Evolutionary conservation across 805 yeast genomes (phyloP).

Genomic region (Maudiozyma serrabonitensis): DNA sequence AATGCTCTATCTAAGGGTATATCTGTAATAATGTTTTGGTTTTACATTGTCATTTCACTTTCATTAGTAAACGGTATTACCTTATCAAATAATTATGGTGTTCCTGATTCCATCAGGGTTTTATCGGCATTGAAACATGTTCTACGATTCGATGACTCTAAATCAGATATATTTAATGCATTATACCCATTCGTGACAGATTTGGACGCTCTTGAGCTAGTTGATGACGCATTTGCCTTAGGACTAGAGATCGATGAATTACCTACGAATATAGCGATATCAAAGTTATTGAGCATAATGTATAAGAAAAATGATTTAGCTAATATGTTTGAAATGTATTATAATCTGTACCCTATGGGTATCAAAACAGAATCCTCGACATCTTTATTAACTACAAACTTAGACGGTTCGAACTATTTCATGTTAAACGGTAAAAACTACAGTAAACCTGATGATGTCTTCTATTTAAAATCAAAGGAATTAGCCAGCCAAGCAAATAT

Average conservation of each 20-base stretch:
- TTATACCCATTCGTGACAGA: slow-evolving; percentile 10
- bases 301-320: slow-evolving; percentile 8
- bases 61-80: background rate
- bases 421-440: slow-evolving; percentile 29
- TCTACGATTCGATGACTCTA: background rate
- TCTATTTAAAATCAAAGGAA: slow-evolving; percentile 60
- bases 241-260: slow-evolving; percentile 2
- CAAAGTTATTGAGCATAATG: slow-evolving; percentile 1
- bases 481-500: slow-evolving; percentile 14
- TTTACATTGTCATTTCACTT: background rate
- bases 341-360: slow-evolving; percentile 15
- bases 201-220: background rate
- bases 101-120: slow-evolving; percentile 7
- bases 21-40: background rate
- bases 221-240: background rate
- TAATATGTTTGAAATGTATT: slow-evolving; percentile 9
- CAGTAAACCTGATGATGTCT: slow-evolving; percentile 64
- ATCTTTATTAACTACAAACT: background rate
- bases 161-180: slow-evolving; percentile 1
- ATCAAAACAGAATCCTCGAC: background rate
- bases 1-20: too few species aligned
- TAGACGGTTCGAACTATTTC: slow-evolving; percentile 12
- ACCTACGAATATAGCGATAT: slow-evolving; percentile 2
- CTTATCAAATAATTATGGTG: background rate
- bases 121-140: slow-evolving; percentile 10